Evolutionary conservation across 140 eudicot genomes (phyloP).

Genomic region (Cichorium intybus): DNA sequence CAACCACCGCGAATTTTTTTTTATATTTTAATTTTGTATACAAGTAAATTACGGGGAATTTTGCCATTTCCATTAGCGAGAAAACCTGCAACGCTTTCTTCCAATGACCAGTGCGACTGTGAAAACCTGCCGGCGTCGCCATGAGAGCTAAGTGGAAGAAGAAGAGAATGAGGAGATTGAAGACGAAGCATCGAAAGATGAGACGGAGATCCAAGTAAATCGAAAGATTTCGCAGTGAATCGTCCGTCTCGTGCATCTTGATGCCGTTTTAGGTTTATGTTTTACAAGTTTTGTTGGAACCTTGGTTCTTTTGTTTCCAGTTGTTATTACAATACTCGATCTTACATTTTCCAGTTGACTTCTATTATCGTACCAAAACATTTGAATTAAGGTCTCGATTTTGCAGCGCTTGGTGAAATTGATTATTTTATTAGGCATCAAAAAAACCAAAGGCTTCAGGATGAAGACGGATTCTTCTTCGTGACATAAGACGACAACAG

Average conservation of each 20-base stretch:
- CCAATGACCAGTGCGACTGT: too few relatives aligned
- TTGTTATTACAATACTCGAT: neutral
- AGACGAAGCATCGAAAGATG: slow-evolving; percentile 91
- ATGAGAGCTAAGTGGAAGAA: slow-evolving; percentile 82
- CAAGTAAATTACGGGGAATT: too few relatives aligned
- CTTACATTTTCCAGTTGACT: slow-evolving; percentile 4
- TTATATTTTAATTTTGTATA: too few relatives aligned
- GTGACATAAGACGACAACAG: too few relatives aligned
- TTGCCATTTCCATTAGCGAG: too few relatives aligned
- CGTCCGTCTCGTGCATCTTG: neutral
- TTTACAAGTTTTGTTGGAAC: neutral
- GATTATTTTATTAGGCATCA: neutral
- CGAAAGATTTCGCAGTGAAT: neutral
- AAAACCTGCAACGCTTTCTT: too few relatives aligned
- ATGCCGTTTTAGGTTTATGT: slow-evolving; percentile 8
- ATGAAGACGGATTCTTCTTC: too few relatives aligned
- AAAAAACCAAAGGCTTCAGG: too few relatives aligned
- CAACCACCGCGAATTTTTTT: too few relatives aligned
- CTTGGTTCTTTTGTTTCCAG: neutral
- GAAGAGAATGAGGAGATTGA: slow-evolving; percentile 87
- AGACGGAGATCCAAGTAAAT: slow-evolving; percentile 75
- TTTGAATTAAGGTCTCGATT: neutral
- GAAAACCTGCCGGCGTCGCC: slow-evolving; percentile 7
- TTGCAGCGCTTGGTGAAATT: neutral
- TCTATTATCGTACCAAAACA: neutral